Base-by-base conservation (phyloP, 2,329 filamentous ascomycete genomes). In the Coniochaeta hoffmannii region DNA sequence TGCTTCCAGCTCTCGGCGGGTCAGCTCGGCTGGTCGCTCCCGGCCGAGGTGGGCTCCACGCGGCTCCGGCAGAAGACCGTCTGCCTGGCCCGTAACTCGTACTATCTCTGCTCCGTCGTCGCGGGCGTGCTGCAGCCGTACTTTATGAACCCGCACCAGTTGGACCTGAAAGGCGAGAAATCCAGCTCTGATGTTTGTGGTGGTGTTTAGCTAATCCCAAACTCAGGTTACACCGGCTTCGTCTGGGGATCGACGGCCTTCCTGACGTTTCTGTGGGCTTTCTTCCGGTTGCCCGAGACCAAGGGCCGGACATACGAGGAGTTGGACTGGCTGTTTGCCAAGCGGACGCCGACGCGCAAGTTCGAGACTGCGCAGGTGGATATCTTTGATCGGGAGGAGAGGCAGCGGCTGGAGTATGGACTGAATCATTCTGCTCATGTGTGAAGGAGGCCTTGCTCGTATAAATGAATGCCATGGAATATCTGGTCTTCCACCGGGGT, bases 1-100 rank as follows among this genome's bases (percentile, higher is more conserved):
- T 55, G 65, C 55, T 66, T 71, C 57, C 69, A 71, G 52, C 58
- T 74, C 19, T 70, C 72, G 0, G 66, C 69, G 17, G 72, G 71
- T 5, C 72, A 69, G 44, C 65, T 74, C 15, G 65, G 64, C 14
- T 72, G 68, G 60, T 62, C 59, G 2, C 63, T 71, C 36, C 65
- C 67, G 7, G 64, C 68, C 28, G 68, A 72, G 57, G 63, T 70
- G 9, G 64, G 66, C 1, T 66, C 68, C 2, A 68, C 66, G 4
- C 67, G 68, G 6, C 61, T 73, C 24, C 65, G 69, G 10, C 64
- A 66, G 52, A 68, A 68, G 58, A 70, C 65, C 1, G 62, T 69
- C 11, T 64, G 62, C 26, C 59, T 70, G 10, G 66, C 65, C 2
- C 65, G 67, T 12, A 64, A 63, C 31, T 52, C 62, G 14, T 70